Evolutionary conservation across 2,329 filamentous ascomycete species (phyloP).

Genomic region (Tolypocladium nubicola): DNA sequence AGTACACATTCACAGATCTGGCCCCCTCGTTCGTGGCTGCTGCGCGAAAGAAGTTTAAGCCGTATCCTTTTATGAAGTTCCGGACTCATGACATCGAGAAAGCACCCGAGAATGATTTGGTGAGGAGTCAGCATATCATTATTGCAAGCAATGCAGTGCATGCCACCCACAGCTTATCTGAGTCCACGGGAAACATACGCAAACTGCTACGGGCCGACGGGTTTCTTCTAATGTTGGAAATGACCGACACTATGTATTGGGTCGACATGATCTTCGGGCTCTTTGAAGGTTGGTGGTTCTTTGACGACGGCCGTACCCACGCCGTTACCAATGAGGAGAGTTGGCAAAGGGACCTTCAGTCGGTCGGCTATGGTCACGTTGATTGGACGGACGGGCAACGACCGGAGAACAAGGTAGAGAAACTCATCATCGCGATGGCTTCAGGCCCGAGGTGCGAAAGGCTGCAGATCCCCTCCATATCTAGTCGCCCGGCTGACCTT

Average conservation of each 20-base stretch:
- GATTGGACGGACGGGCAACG: slow-evolving; percentile 5
- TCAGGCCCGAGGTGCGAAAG: background rate
- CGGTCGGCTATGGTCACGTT: slow-evolving; percentile 6
- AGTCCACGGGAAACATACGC: slow-evolving; percentile 8
- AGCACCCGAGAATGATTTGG: slow-evolving; percentile 4
- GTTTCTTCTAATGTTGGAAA: slow-evolving; percentile 4
- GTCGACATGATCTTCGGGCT: slow-evolving; percentile 21
- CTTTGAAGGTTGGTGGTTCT: slow-evolving; percentile 23
- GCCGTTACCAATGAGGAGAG: background rate
- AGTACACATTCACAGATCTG: slow-evolving; percentile 31
- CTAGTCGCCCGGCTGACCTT: background rate
- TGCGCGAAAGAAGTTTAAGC: slow-evolving; percentile 3
- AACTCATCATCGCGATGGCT: slow-evolving; percentile 3
- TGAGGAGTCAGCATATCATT: slow-evolving; percentile 17
- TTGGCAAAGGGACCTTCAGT: background rate
- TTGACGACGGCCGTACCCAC: slow-evolving; percentile 1
- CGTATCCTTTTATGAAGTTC: slow-evolving; percentile 7
- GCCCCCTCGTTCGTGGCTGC: slow-evolving; percentile 9
- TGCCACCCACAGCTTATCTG: slow-evolving; percentile 15
- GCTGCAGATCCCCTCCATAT: background rate
- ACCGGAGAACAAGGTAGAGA: slow-evolving; percentile 1
- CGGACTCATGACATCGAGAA: slow-evolving; percentile 8
- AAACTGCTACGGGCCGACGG: slow-evolving; percentile 7
- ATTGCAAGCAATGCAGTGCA: slow-evolving; percentile 25
- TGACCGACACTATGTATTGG: slow-evolving; percentile 7